Evolutionary conservation across 352 stramenopile species (phyloP).

Genomic region (Globisporangium splendens): DNA sequence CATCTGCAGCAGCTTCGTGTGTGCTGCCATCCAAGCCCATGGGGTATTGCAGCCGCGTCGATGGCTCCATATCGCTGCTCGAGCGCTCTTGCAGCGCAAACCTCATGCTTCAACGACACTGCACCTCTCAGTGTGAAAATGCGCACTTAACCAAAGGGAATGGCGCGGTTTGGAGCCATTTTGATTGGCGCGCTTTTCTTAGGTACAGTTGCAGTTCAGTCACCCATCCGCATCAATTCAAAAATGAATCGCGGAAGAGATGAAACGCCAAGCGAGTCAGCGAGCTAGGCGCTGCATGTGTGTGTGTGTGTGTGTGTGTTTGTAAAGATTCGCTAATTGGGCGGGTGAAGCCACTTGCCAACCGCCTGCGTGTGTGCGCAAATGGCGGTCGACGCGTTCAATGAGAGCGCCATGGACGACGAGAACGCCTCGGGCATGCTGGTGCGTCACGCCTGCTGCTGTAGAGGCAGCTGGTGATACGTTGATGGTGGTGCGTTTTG

Average conservation of each 20-base stretch:
- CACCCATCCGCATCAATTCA: slow-evolving; percentile 4
- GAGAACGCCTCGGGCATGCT: slow-evolving; percentile 43
- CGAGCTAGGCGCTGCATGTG: not conserved
- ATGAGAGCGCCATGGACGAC: slow-evolving; percentile 29
- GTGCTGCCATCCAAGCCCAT: too few relatives aligned
- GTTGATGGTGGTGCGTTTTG: not conserved
- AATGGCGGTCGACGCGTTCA: slow-evolving; percentile 15
- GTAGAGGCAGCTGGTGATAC: not conserved
- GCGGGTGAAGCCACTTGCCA: not conserved
- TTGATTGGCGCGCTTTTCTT: not conserved
- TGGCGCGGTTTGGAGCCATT: not conserved
- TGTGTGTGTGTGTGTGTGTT: too few relatives aligned
- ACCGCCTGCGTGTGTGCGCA: slow-evolving; percentile 3
- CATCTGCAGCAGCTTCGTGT: too few relatives aligned
- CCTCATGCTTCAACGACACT: not conserved
- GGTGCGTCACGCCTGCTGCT: slow-evolving; percentile 9
- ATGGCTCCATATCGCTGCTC: not conserved
- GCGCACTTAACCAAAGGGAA: not conserved
- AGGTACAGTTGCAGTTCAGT: not conserved
- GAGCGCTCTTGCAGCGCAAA: not conserved
- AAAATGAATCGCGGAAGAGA: slow-evolving; percentile 13
- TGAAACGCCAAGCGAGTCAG: not conserved
- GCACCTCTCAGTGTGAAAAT: not conserved
- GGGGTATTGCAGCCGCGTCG: not conserved
- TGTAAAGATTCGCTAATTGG: not conserved